Conservation (phyloP, 495 filamentous ascomycete genomes). For the Neurospora sp. region DNA sequence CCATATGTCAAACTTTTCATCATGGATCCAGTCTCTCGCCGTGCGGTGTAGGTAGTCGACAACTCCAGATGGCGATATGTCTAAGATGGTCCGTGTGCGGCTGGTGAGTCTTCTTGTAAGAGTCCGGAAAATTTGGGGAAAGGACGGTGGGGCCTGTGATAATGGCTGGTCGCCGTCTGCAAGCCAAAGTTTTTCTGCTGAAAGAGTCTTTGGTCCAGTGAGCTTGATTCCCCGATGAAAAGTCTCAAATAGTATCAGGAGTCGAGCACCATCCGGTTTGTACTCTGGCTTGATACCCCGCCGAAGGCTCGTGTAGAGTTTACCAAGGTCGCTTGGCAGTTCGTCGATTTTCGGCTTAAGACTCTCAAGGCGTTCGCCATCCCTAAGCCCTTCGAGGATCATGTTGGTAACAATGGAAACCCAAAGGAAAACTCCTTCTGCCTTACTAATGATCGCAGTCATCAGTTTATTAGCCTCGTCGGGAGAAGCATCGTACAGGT, state of each 20-base stretch:
- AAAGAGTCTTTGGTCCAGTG: neutral
- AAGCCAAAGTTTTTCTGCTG: neutral
- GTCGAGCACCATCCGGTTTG: neutral
- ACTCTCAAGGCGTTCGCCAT: slow-evolving; percentile 16
- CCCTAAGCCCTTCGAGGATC: slow-evolving; percentile 19
- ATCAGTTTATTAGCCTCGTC: no score
- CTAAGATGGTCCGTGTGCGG: neutral
- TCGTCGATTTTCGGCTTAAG: slow-evolving; percentile 13
- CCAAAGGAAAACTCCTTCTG: slow-evolving; percentile 35
- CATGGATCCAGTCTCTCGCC: neutral
- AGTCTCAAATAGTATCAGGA: neutral
- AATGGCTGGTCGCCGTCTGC: neutral
- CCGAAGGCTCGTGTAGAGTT: neutral
- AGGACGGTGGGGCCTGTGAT: no score
- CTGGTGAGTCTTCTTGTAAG: neutral
- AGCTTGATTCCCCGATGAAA: neutral
- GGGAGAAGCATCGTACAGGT: no score
- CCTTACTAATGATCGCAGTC: neutral
- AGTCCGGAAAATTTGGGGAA: no score
- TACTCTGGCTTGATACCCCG: neutral
- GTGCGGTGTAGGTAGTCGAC: neutral
- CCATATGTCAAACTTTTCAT: no score
- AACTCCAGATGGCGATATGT: neutral
- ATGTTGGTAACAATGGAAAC: slow-evolving; percentile 23
- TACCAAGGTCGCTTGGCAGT: slow-evolving; percentile 20